Percentiles rank a stretch among this genome's conserved stretches.
phyloP scores from a whole-genome alignment of 495 filamentous ascomycete genomes.

The Amorphotheca resinae region DNA sequence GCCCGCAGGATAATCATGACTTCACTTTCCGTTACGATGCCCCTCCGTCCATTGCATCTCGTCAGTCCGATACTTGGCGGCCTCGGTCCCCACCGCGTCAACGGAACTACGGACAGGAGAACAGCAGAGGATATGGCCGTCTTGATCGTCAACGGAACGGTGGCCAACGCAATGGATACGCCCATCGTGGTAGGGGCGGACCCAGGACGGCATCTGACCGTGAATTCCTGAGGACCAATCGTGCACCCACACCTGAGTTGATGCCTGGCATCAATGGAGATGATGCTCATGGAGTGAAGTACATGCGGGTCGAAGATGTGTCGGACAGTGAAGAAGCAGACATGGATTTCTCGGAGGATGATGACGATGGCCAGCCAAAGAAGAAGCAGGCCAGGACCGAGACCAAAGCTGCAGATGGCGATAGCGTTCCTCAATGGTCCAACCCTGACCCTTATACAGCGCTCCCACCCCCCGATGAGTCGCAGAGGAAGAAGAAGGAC shows the following conservation, averaged over 20 bases:
- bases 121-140: constrained; percentile 3
- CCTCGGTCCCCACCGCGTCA: constrained; percentile 7
- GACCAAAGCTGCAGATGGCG: constrained; percentile 25
- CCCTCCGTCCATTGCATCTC: constrained; percentile 12
- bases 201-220: constrained; percentile 19
- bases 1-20: background rate
- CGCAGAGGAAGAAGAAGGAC: constrained; percentile 57
- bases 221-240: constrained; percentile 16
- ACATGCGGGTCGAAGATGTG: constrained; percentile 41
- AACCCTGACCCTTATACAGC: constrained; percentile 88
- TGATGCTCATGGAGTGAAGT: constrained; percentile 27
- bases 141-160: background rate
- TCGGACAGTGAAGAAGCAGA: constrained; percentile 61
- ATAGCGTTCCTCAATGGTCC: constrained; percentile 63
- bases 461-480: constrained; percentile 58
- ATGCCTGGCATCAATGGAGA: constrained; percentile 23
- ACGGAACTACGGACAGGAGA: background rate
- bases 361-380: constrained; percentile 28
- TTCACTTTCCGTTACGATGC: constrained; percentile 20
- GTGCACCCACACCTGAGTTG: constrained; percentile 20
- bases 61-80: constrained; percentile 7
- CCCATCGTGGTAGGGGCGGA: constrained; percentile 15
- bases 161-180: constrained; percentile 9
- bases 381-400: constrained; percentile 20
- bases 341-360: constrained; percentile 47